Conservation (phyloP, 148 eudicot genomes). For the Silene uniflora region DNA sequence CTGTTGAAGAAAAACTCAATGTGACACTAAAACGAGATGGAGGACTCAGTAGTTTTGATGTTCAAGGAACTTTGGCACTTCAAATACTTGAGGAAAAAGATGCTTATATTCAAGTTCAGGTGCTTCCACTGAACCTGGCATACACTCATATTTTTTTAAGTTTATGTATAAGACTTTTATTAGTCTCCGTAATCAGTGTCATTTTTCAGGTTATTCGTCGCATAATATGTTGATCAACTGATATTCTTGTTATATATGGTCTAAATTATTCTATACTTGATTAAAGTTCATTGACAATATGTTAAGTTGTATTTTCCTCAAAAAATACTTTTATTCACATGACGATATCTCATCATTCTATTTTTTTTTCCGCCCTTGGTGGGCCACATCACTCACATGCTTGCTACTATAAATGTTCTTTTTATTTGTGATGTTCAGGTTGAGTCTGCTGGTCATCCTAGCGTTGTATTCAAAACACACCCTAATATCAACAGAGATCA, state of each 20-base stretch:
- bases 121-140: constrained; percentile 20
- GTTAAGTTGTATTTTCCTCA: not conserved
- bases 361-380: not conserved
- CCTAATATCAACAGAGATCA: constrained; percentile 91
- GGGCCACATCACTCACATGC: not conserved
- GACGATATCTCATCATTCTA: not conserved
- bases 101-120: constrained; percentile 96
- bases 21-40: constrained; percentile 87
- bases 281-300: not conserved
- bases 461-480: constrained; percentile 78
- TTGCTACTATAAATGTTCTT: not conserved
- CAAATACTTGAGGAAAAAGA: constrained; percentile 90
- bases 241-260: not conserved
- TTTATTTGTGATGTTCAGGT: constrained; percentile 44
- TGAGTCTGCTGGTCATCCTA: constrained; percentile 75
- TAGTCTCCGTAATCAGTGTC: not conserved
- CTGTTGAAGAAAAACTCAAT: constrained; percentile 89
- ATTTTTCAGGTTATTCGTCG: not conserved
- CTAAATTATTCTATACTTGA: not conserved
- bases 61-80: constrained; percentile 87
- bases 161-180: not conserved
- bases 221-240: not conserved
- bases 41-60: constrained; percentile 84
- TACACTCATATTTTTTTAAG: not conserved
- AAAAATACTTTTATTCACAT: not conserved